These are phyloP conservation scores for Colletotrichum liaoningense DNA, from an alignment of 2,329 filamentous ascomycete species.

Conservation along the genomic window DNA sequence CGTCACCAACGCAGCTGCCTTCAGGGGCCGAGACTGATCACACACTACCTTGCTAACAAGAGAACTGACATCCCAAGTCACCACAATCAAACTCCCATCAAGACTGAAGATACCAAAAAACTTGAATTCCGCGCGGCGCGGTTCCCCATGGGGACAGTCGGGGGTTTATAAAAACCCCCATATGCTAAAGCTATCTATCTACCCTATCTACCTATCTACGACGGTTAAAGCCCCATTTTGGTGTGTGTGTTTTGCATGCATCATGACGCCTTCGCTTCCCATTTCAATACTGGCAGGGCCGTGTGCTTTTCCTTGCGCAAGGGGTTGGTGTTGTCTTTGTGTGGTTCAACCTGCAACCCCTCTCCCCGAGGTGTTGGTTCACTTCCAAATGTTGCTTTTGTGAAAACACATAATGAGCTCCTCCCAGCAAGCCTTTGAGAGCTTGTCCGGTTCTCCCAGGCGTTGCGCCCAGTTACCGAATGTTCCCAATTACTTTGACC, in stretches of 20 bases:
- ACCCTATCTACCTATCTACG: constrained; percentile 36
- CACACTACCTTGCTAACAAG: background rate
- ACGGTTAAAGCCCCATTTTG: constrained; percentile 6
- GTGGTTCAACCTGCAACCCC: background rate
- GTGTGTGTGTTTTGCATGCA: constrained; percentile 12
- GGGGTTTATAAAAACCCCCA: constrained; percentile 13
- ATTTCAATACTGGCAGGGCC: background rate
- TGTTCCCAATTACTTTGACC: background rate
- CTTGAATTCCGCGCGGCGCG: constrained; percentile 5
- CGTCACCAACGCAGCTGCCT: too few species aligned
- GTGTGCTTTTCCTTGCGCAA: background rate
- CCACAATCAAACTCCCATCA: background rate
- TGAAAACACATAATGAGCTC: background rate
- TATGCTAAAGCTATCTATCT: constrained; percentile 37
- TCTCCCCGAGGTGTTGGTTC: background rate
- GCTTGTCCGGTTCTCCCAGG: background rate
- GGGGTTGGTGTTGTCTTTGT: background rate
- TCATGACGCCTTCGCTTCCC: constrained; percentile 25
- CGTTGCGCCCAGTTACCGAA: background rate
- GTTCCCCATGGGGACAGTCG: constrained; percentile 16
- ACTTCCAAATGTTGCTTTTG: background rate
- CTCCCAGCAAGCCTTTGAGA: background rate
- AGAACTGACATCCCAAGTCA: background rate
- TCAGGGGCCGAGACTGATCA: too few species aligned
- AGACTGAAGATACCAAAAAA: background rate